Evolutionary conservation across 352 stramenopile species (phyloP), one percentile per base, ranked within the genome.

Genomic region (Thraustotheca clavata): DNA sequence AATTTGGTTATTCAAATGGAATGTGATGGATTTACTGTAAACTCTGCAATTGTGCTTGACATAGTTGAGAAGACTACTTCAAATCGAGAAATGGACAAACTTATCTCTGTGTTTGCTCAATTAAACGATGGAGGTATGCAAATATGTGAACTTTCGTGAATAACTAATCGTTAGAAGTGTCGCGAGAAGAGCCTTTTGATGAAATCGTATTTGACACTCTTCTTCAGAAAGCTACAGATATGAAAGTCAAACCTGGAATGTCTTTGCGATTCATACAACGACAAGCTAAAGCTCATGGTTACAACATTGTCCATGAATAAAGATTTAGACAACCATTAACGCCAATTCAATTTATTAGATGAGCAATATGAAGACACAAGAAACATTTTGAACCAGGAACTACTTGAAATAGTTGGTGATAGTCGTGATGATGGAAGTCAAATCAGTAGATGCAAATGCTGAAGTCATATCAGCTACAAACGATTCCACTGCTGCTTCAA

Each of bases 1-100:
- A 65, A 65, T 46, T 26, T 65, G 40, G 57, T 54, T 11, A n/a
- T 65, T 8, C 57, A 65, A 54, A 65, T 65, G 57, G 57, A 65
- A 31, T 65, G 57, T 32, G 57, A 65, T 9, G 57, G 57, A 8
- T 65, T 54, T 54, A 41, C 36, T 11, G 27, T 65, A 5, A 8
- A 20, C 9, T 36, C 57, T n/a, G 18, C 35, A 5, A 31, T 20
- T 40, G 29, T 65, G 4, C 16, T 65, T 12, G 8, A 65, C 22
- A 20, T 65, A 16, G 55, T 65, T 32, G 6, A 65, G 26, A 24
- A 26, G 29, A 46, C 43, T 9, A 5, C 9, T 26, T 54, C 57
- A 16, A 65, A 8, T 8, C 57, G 38, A 11, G 57, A 65, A 12
- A 54, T 65, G 57, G 57, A 65, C 26, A 65, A 65, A 26, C 27